Evolutionary conservation across 805 yeast species (phyloP).

Genomic region (Spathaspora passalidarum): DNA sequence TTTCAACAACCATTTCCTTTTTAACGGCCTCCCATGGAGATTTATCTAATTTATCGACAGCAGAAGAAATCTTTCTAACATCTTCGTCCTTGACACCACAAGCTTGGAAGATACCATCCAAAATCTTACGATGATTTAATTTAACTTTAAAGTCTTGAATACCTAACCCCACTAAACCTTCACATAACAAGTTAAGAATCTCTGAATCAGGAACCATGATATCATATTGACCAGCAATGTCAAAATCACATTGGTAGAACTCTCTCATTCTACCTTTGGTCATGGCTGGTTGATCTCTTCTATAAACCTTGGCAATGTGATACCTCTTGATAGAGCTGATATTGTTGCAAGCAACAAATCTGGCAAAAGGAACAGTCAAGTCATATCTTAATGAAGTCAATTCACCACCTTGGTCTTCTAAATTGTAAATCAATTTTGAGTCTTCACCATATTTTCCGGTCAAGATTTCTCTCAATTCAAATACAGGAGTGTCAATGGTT

Average conservation of each 20-base stretch:
- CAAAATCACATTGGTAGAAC: constrained; percentile 98
- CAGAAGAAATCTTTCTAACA: constrained; percentile 88
- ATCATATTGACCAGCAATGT: constrained; percentile 91
- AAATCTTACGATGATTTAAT: constrained; percentile 89
- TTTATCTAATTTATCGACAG: constrained; percentile 96
- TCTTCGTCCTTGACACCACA: constrained; percentile 95
- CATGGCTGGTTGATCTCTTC: constrained; percentile 99
- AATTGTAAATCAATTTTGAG: constrained; percentile 90
- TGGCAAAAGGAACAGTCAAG: constrained; percentile 96
- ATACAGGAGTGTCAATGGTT: constrained; percentile 97
- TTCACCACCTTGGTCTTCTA: constrained; percentile 99
- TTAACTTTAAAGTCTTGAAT: constrained; percentile 87
- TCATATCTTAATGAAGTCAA: constrained; percentile 93
- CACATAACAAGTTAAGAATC: constrained; percentile 73
- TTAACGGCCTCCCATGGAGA: constrained; percentile 93
- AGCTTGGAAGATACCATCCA: constrained; percentile 93
- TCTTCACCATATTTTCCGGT: constrained; percentile 99
- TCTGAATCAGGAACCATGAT: constrained; percentile 97
- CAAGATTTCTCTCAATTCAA: constrained; percentile 90
- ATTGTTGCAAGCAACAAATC: constrained; percentile 95
- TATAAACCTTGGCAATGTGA: constrained; percentile 96
- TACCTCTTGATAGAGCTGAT: constrained; percentile 86
- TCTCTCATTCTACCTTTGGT: constrained; percentile 99
- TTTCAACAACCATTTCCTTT: constrained; percentile 88
- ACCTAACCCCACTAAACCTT: constrained; percentile 81